phyloP scores from a whole-genome alignment of 768 basidiomycete genomes.

The Pilatotrama ljubarskyi region DNA sequence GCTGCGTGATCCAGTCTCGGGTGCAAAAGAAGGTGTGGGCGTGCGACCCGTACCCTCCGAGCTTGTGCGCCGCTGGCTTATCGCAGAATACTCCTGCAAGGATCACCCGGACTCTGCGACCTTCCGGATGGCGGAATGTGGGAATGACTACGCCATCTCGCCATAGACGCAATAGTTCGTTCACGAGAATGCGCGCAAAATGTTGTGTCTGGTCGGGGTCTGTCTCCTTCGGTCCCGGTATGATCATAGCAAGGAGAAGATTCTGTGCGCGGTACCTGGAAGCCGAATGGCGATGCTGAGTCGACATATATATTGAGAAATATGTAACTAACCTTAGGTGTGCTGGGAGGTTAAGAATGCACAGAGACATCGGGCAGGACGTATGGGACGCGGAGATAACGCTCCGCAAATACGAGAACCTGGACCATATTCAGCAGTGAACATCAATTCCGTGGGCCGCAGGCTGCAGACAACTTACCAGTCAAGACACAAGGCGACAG shows the following conservation, averaged over 20 bases:
- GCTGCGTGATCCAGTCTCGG: slow-evolving; percentile 35
- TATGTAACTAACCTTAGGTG: slow-evolving; percentile 28
- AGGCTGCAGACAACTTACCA: no score
- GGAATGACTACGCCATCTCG: neutral
- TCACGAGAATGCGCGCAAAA: neutral
- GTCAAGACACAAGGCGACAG: slow-evolving; percentile 32
- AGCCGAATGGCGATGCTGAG: slow-evolving; percentile 28
- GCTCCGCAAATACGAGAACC: slow-evolving; percentile 40
- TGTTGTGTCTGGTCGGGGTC: slow-evolving; percentile 6
- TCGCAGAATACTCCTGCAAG: slow-evolving; percentile 39
- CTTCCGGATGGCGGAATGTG: slow-evolving; percentile 14
- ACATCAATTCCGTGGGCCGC: no score
- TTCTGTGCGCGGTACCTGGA: slow-evolving; percentile 5
- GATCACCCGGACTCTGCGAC: slow-evolving; percentile 33
- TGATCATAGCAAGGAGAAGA: slow-evolving; percentile 4
- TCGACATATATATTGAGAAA: slow-evolving; percentile 20
- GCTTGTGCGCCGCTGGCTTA: slow-evolving; percentile 41
- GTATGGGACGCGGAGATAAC: slow-evolving; percentile 38
- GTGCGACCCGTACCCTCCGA: slow-evolving; percentile 34
- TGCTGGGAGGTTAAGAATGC: slow-evolving; percentile 32
- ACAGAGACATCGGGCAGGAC: slow-evolving; percentile 37
- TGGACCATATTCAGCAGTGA: slow-evolving; percentile 14
- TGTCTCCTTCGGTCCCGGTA: slow-evolving; percentile 16
- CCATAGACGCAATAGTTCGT: slow-evolving; percentile 12
- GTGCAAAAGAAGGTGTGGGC: slow-evolving; percentile 37